phyloP scores from a whole-genome alignment of 108 stramenopile genomes.

The Cyclotella choctawhatcheeana region DNA sequence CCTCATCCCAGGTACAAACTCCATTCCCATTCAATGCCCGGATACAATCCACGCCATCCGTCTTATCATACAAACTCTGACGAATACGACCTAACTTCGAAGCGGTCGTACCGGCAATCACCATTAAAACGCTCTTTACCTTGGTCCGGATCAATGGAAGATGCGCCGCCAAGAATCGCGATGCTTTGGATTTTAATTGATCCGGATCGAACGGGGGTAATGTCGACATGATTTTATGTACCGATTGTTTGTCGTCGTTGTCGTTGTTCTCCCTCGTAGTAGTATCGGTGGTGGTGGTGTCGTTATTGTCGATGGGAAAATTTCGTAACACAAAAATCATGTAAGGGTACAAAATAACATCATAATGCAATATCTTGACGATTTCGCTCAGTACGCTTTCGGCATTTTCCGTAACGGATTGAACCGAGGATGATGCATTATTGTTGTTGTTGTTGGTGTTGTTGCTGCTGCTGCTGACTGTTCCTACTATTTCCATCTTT shows the following conservation, averaged over 20 bases:
- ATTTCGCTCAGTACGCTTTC: constrained; percentile 80
- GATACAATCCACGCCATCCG: constrained; percentile 79
- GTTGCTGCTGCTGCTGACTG: no score
- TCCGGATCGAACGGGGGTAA: constrained; percentile 73
- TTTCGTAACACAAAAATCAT: constrained; percentile 78
- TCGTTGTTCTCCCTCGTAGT: background rate
- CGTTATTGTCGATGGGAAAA: constrained; percentile 43
- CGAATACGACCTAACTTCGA: constrained; percentile 85
- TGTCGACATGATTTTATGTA: constrained; percentile 58
- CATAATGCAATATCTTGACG: constrained; percentile 84
- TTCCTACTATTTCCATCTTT: no score
- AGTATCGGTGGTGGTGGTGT: background rate
- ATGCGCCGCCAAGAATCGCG: constrained; percentile 82
- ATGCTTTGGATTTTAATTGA: constrained; percentile 68
- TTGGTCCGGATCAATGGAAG: constrained; percentile 85
- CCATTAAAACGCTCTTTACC: constrained; percentile 76
- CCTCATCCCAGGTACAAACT: constrained; percentile 82
- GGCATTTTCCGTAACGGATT: constrained; percentile 54
- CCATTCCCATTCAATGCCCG: constrained; percentile 53
- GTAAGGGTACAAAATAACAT: constrained; percentile 84
- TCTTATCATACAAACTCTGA: constrained; percentile 88
- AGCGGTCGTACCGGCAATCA: constrained; percentile 88
- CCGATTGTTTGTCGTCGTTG: background rate
- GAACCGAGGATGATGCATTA: no score
- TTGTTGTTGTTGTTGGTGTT: no score